Evolutionary conservation across 2,329 filamentous ascomycete genomes (phyloP).

Genomic region (Gaeumannomyces tritici): DNA sequence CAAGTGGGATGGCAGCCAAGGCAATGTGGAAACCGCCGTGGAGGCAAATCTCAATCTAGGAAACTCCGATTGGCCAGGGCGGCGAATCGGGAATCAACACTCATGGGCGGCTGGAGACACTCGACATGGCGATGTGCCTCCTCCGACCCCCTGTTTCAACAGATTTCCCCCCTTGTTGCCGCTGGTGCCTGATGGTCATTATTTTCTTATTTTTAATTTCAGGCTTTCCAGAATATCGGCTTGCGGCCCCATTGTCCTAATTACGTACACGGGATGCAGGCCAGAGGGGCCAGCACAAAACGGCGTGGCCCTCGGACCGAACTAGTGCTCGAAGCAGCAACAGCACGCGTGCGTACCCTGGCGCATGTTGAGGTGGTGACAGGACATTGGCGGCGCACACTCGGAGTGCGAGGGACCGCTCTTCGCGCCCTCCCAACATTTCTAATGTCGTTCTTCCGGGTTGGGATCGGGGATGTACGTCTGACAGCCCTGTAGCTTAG

Average conservation of each 20-base stretch:
- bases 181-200: not conserved
- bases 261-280: not conserved
- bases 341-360: not conserved
- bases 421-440: not conserved
- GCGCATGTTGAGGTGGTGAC: not conserved
- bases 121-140: not conserved
- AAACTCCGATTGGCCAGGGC: not conserved
- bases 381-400: not conserved
- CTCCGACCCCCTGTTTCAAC: not conserved
- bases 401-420: too few relatives aligned
- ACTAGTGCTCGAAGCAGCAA: not conserved
- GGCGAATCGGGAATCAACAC: too few relatives aligned
- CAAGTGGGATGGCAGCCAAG: not conserved
- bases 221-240: not conserved
- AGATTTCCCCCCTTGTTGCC: not conserved
- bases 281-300: not conserved
- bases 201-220: not conserved
- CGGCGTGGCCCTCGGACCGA: not conserved
- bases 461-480: not conserved
- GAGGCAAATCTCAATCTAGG: not conserved
- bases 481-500: not conserved
- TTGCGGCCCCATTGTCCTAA: not conserved
- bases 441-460: not conserved
- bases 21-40: not conserved
- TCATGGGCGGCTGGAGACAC: not conserved